Evolutionary conservation across 108 stramenopile genomes (phyloP), one percentile per base, ranked within the genome.

Genomic region (Skeletonema potamos): DNA sequence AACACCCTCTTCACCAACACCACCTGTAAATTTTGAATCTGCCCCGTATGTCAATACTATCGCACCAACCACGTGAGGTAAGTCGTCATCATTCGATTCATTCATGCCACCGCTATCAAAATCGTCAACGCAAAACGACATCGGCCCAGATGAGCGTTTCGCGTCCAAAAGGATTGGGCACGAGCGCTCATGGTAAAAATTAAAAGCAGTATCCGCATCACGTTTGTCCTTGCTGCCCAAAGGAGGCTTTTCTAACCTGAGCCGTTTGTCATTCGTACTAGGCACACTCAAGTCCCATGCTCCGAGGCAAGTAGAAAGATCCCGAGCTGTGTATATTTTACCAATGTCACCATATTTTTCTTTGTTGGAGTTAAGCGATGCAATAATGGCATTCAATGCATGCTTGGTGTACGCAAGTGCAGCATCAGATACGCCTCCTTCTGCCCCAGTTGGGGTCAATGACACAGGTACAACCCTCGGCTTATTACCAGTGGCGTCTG

Each of bases 11-110:
- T 79, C 77, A 18, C 77, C 77, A 22, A 79, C 60, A 6, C 77
- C 77, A 37, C 77, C 77, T 27, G 77, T 79, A 41, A 79, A 79
- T 60, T 79, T 79, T 27, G 54, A 44, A 43, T 79, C 77, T 2
- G 77, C 65, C 18, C 77, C 77, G 57, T 70, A 79, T 12, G 70
- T 79, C 33, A 79, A 24, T 28, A 72, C 77, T 43, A 72, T 18
- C 8, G 77, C 77, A n/a, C 77, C 77, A 10, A 63, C 57, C 27
- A 79, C 63, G 27, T 64, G 51, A n/a, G 70, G 77, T 27, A 79
- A 62, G 17, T 20, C 48, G 17, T 33, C 55, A n/a, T 62, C 70
- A 27, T 30, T 39, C 12, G 39, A 37, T 33, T 27, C 62, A 5
- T 63, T 15, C 22, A 43, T 43, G 17, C 24, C 37, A n/a, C 27